phyloP scores from a whole-genome alignment of 139 green algal genomes.

The Monoraphidium neglectum region DNA sequence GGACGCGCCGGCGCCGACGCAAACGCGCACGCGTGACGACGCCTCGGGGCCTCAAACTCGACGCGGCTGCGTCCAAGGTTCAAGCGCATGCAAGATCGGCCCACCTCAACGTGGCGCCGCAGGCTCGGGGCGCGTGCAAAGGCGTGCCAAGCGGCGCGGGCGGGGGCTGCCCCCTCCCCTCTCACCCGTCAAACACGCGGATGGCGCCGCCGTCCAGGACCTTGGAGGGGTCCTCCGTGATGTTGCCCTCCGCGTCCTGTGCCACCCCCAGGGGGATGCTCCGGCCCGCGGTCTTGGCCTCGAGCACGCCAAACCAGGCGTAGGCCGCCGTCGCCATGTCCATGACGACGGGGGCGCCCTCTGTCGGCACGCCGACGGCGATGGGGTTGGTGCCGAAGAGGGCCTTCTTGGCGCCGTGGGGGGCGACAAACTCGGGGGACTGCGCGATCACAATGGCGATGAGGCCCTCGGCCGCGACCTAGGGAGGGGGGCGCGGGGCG shows the following conservation, averaged over 20 bases:
- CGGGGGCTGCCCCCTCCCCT: not conserved
- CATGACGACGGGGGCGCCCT: slow-evolving; percentile 47
- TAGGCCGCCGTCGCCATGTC: slow-evolving; percentile 82
- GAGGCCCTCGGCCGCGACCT: slow-evolving; percentile 58
- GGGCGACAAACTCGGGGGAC: slow-evolving; percentile 82
- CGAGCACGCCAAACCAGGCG: slow-evolving; percentile 75
- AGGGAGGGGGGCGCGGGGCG: not conserved
- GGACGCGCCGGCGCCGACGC: no score
- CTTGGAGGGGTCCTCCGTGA: slow-evolving; percentile 69
- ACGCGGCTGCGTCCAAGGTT: no score
- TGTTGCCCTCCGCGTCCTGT: slow-evolving; percentile 51
- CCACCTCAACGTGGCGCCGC: no score
- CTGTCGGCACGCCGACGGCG: slow-evolving; percentile 58
- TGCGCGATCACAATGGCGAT: slow-evolving; percentile 76
- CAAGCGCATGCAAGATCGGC: no score
- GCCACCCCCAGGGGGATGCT: slow-evolving; percentile 66
- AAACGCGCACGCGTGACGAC: no score
- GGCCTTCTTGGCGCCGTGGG: slow-evolving; percentile 66
- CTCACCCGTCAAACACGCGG: slow-evolving; percentile 70
- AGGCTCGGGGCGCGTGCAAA: no score
- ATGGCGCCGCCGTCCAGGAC: slow-evolving; percentile 73
- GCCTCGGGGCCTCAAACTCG: no score
- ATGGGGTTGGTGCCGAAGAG: slow-evolving; percentile 88
- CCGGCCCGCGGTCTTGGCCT: slow-evolving; percentile 67
- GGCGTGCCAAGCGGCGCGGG: no score